Evolutionary conservation across 2,329 filamentous ascomycete species (phyloP).

Genomic region (Sarocladium brachiariae): DNA sequence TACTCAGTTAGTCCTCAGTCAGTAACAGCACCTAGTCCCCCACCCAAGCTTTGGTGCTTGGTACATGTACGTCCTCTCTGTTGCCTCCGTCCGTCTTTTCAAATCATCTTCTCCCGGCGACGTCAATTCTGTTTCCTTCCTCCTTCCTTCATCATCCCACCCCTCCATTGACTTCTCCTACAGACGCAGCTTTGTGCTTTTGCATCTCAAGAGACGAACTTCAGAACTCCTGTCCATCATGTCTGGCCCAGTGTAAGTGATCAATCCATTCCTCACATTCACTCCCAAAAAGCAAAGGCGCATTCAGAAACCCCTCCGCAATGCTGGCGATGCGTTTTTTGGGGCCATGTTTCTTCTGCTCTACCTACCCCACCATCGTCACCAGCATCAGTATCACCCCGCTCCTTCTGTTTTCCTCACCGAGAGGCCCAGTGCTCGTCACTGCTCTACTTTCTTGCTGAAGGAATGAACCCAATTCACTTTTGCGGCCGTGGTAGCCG

Average conservation of each 20-base stretch:
- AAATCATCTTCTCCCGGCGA: constrained; percentile 7
- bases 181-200: constrained; percentile 6
- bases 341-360: constrained; percentile 6
- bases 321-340: background rate
- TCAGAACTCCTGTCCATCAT: constrained; percentile 35
- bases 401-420: background rate
- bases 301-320: background rate
- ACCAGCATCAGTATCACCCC: background rate
- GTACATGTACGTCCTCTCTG: background rate
- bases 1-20: too few species aligned
- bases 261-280: constrained; percentile 14
- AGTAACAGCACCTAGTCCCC: background rate
- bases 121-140: background rate
- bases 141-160: constrained; percentile 7
- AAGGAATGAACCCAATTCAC: background rate
- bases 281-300: constrained; percentile 1
- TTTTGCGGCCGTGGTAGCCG: background rate
- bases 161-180: constrained; percentile 10
- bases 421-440: background rate
- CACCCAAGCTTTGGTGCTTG: constrained; percentile 4
- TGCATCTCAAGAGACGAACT: constrained; percentile 3
- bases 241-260: constrained; percentile 63
- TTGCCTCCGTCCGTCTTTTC: constrained; percentile 6
- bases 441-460: background rate
- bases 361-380: constrained; percentile 6